Conservation (phyloP, 2,329 filamentous ascomycete species). For the Beauveria sp. region DNA sequence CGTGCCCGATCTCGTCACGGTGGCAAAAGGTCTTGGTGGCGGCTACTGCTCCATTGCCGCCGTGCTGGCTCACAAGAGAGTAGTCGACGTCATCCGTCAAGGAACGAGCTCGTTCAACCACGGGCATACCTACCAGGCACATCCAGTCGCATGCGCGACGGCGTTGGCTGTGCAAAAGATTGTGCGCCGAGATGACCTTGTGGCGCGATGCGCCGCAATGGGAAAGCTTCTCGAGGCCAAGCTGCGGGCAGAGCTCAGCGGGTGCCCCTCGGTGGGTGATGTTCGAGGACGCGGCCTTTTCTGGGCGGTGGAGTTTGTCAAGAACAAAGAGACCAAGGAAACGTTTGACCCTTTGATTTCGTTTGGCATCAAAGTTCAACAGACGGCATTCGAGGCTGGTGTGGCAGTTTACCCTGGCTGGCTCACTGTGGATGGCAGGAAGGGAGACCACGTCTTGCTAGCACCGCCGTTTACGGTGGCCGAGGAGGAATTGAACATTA, state of each 20-base stretch:
- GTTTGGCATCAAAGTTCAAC: constrained; percentile 22
- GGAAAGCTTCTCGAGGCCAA: constrained; percentile 22
- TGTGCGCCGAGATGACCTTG: constrained; percentile 25
- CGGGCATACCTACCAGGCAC: constrained; percentile 46
- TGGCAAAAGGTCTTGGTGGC: constrained; percentile 52
- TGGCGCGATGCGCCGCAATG: constrained; percentile 24
- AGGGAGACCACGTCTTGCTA: constrained; percentile 62
- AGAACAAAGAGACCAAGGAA: constrained; percentile 26
- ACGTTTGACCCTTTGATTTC: constrained; percentile 25
- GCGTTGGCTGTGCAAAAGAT: constrained; percentile 32
- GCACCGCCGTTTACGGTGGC: constrained; percentile 62
- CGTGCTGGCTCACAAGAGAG: constrained; percentile 40
- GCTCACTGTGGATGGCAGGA: constrained; percentile 51
- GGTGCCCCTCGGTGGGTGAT: constrained; percentile 29
- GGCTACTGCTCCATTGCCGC: constrained; percentile 49
- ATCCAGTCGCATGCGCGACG: constrained; percentile 29
- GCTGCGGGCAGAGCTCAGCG: constrained; percentile 20
- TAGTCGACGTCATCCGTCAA: constrained; percentile 40
- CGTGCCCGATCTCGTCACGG: constrained; percentile 47
- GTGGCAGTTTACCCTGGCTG: constrained; percentile 54
- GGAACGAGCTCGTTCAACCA: constrained; percentile 44
- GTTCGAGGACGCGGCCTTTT: constrained; percentile 37
- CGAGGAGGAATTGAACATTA: constrained; percentile 18
- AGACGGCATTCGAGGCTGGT: constrained; percentile 22
- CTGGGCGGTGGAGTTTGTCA: constrained; percentile 40